Evolutionary conservation across 2,329 filamentous ascomycete species (phyloP), one percentile per base, ranked within the genome.

Genomic region (Fusarium verrucosum): DNA sequence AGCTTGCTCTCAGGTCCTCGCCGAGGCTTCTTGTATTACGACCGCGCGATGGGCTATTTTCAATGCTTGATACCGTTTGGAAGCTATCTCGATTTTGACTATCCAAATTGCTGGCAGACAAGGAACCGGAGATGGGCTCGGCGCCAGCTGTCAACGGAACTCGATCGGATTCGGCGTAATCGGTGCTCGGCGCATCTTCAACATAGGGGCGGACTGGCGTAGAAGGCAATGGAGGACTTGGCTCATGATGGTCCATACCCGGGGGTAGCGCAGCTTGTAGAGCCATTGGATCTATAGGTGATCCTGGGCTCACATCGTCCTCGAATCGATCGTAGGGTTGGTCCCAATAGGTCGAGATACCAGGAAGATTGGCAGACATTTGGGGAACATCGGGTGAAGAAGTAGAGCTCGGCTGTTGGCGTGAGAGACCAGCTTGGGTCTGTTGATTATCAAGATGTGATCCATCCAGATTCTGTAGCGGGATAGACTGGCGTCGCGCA

Each of bases 391-490:
- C 62, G 20, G 58, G 23, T 30, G 56, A 40, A 22, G 61, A 26
- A 37, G 58, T 41, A 17, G 51, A 54, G 14, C 57, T 32, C 19
- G 47, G 47, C 19, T 65, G 59, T 25, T 64, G 60, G 8, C 38
- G 47, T 19, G 56, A 40, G 17, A 54, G 53, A 28, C 54, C 63
- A 33, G 50, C 41, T 23, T 56, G 56, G 20, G 55, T 35, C 33
- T 62, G 45, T 32, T 58, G 43, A 36, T 54, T 44, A 25, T 62
- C 57, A 28, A 58, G 58, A 25, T 65, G 56, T 13, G 69, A 50
- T 28, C 65, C 63, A 51, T 76, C 74, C 32, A 91, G 80, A 69
- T 89, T 85, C 76, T 88, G 88, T 57, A 94, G 81, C 58, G 90
- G 90, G 78, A 95, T 94, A 62, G 89, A 89, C 71, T 67, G 73